These are phyloP conservation scores for Euphorbia tirucalli DNA, from an alignment of 345 rosid genomes.

Conservation along the genomic window DNA sequence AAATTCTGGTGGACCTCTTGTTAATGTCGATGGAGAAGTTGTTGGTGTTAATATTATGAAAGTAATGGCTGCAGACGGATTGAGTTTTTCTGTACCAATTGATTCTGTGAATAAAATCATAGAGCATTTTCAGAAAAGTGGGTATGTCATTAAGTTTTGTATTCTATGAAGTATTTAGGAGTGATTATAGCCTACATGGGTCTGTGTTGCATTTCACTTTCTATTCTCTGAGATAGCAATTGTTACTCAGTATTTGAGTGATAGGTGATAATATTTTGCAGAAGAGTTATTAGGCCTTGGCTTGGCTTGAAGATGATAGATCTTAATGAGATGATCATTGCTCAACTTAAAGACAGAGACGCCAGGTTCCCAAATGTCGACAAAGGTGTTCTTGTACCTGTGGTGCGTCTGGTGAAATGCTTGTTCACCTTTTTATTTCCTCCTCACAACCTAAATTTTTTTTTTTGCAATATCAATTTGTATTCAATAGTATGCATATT, in stretches of 20 bases:
- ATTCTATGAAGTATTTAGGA: not conserved
- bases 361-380: constrained; percentile 60
- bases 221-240: not conserved
- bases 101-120: constrained; percentile 74
- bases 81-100: constrained; percentile 79
- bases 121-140: constrained; percentile 73
- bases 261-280: constrained; percentile 27
- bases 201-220: not conserved
- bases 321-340: constrained; percentile 70
- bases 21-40: constrained; percentile 87
- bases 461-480: not conserved
- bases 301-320: constrained; percentile 93
- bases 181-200: not conserved
- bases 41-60: constrained; percentile 88
- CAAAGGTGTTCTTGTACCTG: constrained; percentile 70
- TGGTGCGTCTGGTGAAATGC: constrained; percentile 39
- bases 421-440: not conserved
- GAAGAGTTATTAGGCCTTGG: constrained; percentile 95
- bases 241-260: constrained; percentile 1
- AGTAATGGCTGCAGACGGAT: constrained; percentile 72
- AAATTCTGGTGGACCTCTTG: constrained; percentile 95
- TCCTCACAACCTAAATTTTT: not conserved
- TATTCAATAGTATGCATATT: too few relatives aligned
- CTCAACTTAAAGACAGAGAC: constrained; percentile 83
- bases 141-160: constrained; percentile 41